phyloP scores from a whole-genome alignment of 2,329 filamentous ascomycete genomes.

The Ceratocystis albifundus region DNA sequence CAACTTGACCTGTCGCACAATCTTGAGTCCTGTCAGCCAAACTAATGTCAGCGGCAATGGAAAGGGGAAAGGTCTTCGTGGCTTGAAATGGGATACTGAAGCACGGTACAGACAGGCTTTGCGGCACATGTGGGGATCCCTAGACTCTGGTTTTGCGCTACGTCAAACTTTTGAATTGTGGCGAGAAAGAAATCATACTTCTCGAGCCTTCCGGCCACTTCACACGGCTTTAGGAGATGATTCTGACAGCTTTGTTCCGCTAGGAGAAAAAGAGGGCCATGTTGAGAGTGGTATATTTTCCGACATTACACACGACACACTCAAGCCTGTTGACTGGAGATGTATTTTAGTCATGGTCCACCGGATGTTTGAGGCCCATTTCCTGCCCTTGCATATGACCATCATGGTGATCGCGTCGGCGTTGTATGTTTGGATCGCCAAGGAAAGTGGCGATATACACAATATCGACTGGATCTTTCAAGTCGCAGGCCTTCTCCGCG shows the following conservation, averaged over 20 bases:
- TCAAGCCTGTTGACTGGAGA: conserved; percentile 43
- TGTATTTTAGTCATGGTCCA: conserved; percentile 49
- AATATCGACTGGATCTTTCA: conserved; percentile 48
- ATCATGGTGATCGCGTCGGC: conserved; percentile 52
- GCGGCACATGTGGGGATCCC: conserved; percentile 64
- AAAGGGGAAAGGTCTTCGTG: conserved; percentile 40
- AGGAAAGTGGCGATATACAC: conserved; percentile 41
- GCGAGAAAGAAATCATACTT: conserved; percentile 46
- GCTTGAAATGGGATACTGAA: conserved; percentile 45
- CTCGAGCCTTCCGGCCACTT: conserved; percentile 44
- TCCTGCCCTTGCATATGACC: conserved; percentile 56
- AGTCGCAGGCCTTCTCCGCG: conserved; percentile 48
- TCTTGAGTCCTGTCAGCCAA: conserved; percentile 59
- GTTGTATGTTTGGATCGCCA: conserved; percentile 46
- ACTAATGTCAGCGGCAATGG: conserved; percentile 56
- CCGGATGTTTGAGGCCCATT: conserved; percentile 63
- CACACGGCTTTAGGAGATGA: conserved; percentile 37
- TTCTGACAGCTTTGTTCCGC: conserved; percentile 38
- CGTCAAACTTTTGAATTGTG: conserved; percentile 47
- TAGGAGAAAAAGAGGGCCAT: conserved; percentile 35
- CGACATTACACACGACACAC: conserved; percentile 41
- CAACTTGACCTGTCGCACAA: conserved; percentile 51
- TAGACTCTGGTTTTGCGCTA: conserved; percentile 56
- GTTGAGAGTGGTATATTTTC: conserved; percentile 44
- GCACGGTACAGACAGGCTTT: conserved; percentile 62